A percentile compares a stretch with the other conserved stretches of the same genome.
These are phyloP conservation scores for Apiotrichum domesticum DNA, from an alignment of 1,284 basidiomycete species.

Conservation along the genomic window DNA sequence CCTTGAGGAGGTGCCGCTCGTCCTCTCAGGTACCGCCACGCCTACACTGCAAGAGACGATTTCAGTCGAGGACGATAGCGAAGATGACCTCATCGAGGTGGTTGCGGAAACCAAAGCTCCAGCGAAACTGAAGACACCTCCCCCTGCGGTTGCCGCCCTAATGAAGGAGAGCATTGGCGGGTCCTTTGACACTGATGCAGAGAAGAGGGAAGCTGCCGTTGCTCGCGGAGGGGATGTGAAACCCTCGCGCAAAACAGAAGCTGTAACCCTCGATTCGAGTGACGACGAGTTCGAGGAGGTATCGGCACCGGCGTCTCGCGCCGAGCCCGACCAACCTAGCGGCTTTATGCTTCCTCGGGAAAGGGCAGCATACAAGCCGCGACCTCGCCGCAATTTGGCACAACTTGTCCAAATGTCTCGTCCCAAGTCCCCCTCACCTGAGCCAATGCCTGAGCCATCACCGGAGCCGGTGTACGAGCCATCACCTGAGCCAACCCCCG, in stretches of 20 bases:
- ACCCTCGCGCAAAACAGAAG: too few species aligned
- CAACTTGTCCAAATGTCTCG: neutral
- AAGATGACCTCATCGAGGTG: conserved; percentile 7
- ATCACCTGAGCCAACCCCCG: neutral
- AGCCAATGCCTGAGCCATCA: neutral
- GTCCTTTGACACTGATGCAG: too few species aligned
- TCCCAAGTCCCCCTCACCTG: neutral
- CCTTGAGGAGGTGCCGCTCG: conserved; percentile 31
- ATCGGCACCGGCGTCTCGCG: neutral
- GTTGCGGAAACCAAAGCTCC: neutral
- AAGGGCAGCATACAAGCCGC: too few species aligned
- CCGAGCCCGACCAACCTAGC: neutral
- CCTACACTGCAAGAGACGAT: neutral
- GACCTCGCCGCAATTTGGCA: neutral
- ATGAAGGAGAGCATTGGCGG: neutral
- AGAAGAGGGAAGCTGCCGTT: too few species aligned
- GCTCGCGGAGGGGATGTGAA: too few species aligned
- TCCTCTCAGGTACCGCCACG: conserved; percentile 5
- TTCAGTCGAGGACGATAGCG: conserved; percentile 4
- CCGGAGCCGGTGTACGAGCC: neutral
- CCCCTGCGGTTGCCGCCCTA: neutral
- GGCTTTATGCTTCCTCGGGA: too few species aligned
- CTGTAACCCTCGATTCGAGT: conserved; percentile 4
- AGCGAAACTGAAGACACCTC: too few species aligned
- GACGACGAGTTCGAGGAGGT: conserved; percentile 24